Evolutionary conservation across 1,139 yeast species (phyloP).

Genomic region (Chernovozyma aurita): DNA sequence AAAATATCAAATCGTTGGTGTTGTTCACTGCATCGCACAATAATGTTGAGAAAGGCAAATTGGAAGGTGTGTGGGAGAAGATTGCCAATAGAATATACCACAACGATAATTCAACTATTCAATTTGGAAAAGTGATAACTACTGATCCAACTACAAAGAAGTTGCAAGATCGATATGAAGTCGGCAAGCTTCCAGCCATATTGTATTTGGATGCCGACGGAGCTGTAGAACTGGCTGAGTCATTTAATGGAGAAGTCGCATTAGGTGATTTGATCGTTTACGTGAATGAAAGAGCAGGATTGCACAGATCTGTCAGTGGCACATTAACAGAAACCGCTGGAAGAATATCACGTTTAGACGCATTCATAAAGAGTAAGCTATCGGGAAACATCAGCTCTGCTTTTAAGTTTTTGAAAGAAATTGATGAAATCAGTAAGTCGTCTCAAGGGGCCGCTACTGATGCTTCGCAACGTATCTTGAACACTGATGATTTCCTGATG

Average conservation of each 20-base stretch:
- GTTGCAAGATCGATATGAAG: too few species aligned
- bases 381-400: constrained; percentile 7
- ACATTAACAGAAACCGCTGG: constrained; percentile 52
- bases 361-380: constrained; percentile 22
- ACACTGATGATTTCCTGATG: constrained; percentile 17
- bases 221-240: too few species aligned
- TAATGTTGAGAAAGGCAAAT: too few species aligned
- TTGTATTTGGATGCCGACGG: too few species aligned
- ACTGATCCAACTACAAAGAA: too few species aligned
- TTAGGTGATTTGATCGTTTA: constrained; percentile 41
- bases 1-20: constrained; percentile 23
- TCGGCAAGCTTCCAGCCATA: too few species aligned
- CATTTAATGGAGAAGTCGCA: constrained; percentile 38
- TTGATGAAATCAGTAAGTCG: constrained; percentile 8
- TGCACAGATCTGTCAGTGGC: constrained; percentile 52
- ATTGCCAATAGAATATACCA: too few species aligned
- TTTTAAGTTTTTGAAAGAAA: constrained; percentile 7
- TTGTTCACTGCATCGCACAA: constrained; percentile 35
- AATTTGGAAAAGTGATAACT: too few species aligned
- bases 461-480: too few species aligned
- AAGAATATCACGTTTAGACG: constrained; percentile 39
- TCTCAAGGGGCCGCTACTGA: constrained; percentile 8
- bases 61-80: constrained; percentile 24
- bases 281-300: constrained; percentile 48
- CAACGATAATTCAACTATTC: too few species aligned